Percentiles rank a stretch among this genome's conserved stretches.
These are phyloP conservation scores for Gnomoniopsis smithogilvyi DNA, from an alignment of 2,329 filamentous ascomycete species.

Conservation along the genomic window DNA sequence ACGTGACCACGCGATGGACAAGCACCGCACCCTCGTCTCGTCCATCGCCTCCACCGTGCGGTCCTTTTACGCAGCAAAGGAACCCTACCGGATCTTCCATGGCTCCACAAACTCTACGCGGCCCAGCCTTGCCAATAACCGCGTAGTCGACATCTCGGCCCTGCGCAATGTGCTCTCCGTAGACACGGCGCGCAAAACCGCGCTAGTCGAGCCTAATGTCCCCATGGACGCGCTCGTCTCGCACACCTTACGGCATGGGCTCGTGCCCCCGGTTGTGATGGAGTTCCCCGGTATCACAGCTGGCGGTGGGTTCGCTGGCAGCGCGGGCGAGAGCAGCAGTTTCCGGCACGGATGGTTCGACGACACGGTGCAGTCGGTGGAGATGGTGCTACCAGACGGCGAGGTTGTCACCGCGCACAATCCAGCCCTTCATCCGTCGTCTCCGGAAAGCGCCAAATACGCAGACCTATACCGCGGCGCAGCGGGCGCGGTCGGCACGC, in stretches of 20 bases:
- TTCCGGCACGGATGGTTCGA: constrained; percentile 73
- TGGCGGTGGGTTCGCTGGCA: constrained; percentile 69
- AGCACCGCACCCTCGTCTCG: constrained; percentile 45
- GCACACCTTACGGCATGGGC: constrained; percentile 59
- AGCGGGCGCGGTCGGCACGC: constrained; percentile 64
- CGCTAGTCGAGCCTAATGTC: constrained; percentile 72
- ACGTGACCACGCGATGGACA: constrained; percentile 41
- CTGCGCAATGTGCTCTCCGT: constrained; percentile 64
- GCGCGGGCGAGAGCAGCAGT: constrained; percentile 66
- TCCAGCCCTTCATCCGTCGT: constrained; percentile 2
- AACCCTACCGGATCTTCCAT: constrained; percentile 72
- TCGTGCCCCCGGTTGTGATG: constrained; percentile 71
- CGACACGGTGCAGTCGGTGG: constrained; percentile 58
- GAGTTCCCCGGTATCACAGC: constrained; percentile 75
- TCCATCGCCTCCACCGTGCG: constrained; percentile 46
- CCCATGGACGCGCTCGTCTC: constrained; percentile 64
- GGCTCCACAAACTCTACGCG: constrained; percentile 75
- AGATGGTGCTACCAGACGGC: constrained; percentile 68
- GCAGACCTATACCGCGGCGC: constrained; percentile 63
- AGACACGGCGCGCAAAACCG: constrained; percentile 51
- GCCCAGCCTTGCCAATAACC: constrained; percentile 40
- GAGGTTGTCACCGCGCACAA: constrained; percentile 53
- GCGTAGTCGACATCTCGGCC: constrained; percentile 61
- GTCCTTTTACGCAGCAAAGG: constrained; percentile 42
- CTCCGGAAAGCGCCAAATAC: constrained; percentile 17